Evolutionary conservation across 805 yeast genomes (phyloP), one percentile per base, ranked within the genome.

Genomic region (Candida gorgasii): DNA sequence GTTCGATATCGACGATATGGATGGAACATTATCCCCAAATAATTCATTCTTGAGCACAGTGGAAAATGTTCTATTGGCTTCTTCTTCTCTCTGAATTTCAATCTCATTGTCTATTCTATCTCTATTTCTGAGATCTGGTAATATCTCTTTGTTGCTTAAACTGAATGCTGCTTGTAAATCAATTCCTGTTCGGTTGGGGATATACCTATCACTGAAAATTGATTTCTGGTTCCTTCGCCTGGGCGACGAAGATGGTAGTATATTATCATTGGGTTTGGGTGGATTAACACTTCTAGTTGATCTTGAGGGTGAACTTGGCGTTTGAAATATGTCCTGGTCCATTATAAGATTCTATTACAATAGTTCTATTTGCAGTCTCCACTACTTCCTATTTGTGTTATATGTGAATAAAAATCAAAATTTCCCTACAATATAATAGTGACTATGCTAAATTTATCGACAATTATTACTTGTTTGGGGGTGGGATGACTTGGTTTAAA

Each of bases 81-180:
- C 95, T 51, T 83, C 84, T 55, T 82, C 88, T 49, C 80, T 73
- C 49, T 82, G 76, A 28, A 72, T 67, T 48, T 86, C 93, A 16
- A 84, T 66, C 52, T 86, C 95, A 50, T 75, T 75, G 39, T 76
- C 81, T 45, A 46, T 44, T 14, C 56, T 43, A 39, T 58, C 53
- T 26, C 65, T 48, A 34, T 34, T 43, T 26, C 67, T 47, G 26
- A 63, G 50, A 34, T 65, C 65, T 1, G 73, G 72, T 13, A 64
- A 14, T 59, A 75, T 56, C 13, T 69, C 76, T 43, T 71, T 76
- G 39, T 65, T 64, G 17, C 73, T 73, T 38, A 82, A 63, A 45
- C 81, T 76, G 59, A 81, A 84, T 6, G 96, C 96, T 0, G 97
- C 89, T 55, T 88, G 93, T 12, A 92, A 67, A 54, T 89, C 95